Base-by-base conservation (phyloP, 176 grass and related monocot genomes). In the Alloteropsis semialata region DNA sequence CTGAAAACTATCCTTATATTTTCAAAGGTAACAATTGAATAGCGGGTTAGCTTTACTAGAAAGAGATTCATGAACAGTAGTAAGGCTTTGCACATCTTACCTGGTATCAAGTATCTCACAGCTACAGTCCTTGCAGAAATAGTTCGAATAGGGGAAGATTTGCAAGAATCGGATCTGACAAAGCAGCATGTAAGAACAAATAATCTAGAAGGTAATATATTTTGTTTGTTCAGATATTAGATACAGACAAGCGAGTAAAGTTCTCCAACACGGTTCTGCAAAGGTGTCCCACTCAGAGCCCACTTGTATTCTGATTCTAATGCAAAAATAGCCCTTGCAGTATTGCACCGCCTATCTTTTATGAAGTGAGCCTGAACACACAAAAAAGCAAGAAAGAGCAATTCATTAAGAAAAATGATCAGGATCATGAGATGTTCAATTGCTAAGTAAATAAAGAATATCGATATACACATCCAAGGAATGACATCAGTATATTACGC, bases 231-330 rank as follows among this genome's bases (percentile, higher is more conserved):
- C 27, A 72, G 29, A 27, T 53, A 15, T 63, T 32, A 83, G 81
- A 43, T 43, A 84, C 87, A 85, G 49, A 98, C 96, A 89, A 98
- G 85, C 1, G 96, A 98, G 80, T 98, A 98, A 78, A 98, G 93
- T 81, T 98, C 96, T 90, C 96, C 96, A 80, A 98, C 91, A 79
- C 96, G 88, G 77, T 98, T 98, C 77, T 98, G 93, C 65, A 98
- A 82, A 24, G 96, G 96, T 78, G 96, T 98, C n/a, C 96, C 96
- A 85, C 96, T 98, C 60, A 98, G 76, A 56, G 96, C 96, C 96
- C 96, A 98, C 85, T 90, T 98, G 86, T 91, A 95, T 65, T 84
- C 86, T 1, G 93, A 94, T 66, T 95, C 85, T 43, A 98, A 81
- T 46, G 61, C 87, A 90, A 98, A 98, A 90, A 98, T 55, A 69